Percentiles rank a stretch among this genome's conserved stretches.
Evolutionary conservation across 1,284 basidiomycete species (phyloP).

Genomic region (Boletus hoseneyae): DNA sequence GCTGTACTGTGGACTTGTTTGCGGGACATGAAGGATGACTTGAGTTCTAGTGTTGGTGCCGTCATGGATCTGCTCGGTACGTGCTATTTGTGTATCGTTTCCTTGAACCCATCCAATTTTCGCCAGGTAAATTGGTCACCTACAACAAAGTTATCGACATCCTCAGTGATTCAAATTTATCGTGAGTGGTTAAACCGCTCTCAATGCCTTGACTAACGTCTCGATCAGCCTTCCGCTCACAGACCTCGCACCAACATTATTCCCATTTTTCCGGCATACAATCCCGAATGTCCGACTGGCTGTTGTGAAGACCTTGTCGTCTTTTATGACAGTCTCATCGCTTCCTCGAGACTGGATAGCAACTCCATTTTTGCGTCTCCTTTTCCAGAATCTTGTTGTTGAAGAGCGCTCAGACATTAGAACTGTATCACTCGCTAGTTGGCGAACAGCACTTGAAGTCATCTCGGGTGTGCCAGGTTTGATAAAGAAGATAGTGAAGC

Average conservation of each 20-base stretch:
- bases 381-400: constrained; percentile 94
- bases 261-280: constrained; percentile 97
- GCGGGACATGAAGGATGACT: constrained; percentile 91
- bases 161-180: constrained; percentile 61
- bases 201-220: constrained; percentile 10
- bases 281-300: constrained; percentile 92
- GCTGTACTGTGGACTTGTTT: constrained; percentile 91
- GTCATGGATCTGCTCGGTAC: constrained; percentile 95
- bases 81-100: constrained; percentile 13
- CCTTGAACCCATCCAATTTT: constrained; percentile 3
- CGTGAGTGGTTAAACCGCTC: constrained; percentile 46
- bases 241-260: constrained; percentile 82
- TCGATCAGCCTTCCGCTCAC: constrained; percentile 67
- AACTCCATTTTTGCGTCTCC: constrained; percentile 73
- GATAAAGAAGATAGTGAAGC: constrained; percentile 51
- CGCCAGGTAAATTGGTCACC: constrained; percentile 73
- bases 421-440: constrained; percentile 72
- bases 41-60: constrained; percentile 94
- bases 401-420: constrained; percentile 91
- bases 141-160: constrained; percentile 79
- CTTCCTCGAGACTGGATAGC: constrained; percentile 85
- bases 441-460: constrained; percentile 69
- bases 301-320: constrained; percentile 86
- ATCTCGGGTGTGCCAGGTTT: constrained; percentile 45
- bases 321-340: constrained; percentile 78